Conservation (phyloP, 306 rosid species). For the Carpinus viminea region DNA sequence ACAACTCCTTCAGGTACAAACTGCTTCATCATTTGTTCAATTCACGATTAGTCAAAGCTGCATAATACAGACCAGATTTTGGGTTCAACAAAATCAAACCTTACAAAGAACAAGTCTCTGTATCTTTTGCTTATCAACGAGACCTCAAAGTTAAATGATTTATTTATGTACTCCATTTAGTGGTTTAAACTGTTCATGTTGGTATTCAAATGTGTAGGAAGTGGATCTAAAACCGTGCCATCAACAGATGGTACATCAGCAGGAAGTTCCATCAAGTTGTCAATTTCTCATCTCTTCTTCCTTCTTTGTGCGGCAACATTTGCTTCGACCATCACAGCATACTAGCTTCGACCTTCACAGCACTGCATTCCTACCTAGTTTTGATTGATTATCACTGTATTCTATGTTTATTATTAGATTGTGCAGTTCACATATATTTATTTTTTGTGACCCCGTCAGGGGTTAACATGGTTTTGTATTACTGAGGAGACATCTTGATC, state of each 20-base stretch:
- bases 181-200: conserved; percentile 19
- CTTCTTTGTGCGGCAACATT: conserved; percentile 48
- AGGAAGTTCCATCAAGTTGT: conserved; percentile 51
- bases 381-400: conserved; percentile 11
- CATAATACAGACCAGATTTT: background rate
- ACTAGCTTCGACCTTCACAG: conserved; percentile 25
- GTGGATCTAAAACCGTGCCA: conserved; percentile 55
- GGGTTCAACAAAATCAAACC: background rate
- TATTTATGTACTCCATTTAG: background rate
- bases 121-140: background rate
- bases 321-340: conserved; percentile 36
- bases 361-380: conserved; percentile 9
- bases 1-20: conserved; percentile 60
- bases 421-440: conserved; percentile 20
- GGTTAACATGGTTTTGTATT: conserved; percentile 26
- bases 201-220: conserved; percentile 43
- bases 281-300: conserved; percentile 47
- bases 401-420: conserved; percentile 11
- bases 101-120: background rate
- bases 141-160: background rate
- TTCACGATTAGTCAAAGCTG: background rate
- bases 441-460: conserved; percentile 26
- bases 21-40: background rate
- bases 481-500: conserved; percentile 6
- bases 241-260: conserved; percentile 46